phyloP scores from a whole-genome alignment of 768 basidiomycete genomes.

The Suillus paluster region DNA sequence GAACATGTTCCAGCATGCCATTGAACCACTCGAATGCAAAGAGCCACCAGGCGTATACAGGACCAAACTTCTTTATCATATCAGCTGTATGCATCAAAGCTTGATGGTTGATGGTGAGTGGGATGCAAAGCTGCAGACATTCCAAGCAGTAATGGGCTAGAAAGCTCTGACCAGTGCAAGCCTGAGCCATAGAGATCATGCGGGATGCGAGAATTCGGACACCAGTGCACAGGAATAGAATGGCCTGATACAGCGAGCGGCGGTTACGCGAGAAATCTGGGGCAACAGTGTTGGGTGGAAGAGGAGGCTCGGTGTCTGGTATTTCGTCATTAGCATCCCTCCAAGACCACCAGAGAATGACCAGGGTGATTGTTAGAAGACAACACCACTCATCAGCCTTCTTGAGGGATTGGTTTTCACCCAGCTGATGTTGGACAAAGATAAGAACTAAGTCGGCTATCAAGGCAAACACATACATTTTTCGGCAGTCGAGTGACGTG shows the following conservation, averaged over 20 bases:
- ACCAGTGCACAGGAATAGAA: neutral
- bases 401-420: neutral
- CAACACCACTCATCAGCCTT: neutral
- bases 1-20: constrained; percentile 37
- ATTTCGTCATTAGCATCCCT: neutral
- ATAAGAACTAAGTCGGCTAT: too few relatives aligned
- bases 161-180: constrained; percentile 1
- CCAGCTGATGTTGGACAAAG: too few relatives aligned
- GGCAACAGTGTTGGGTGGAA: neutral
- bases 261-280: neutral
- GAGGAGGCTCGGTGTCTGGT: neutral
- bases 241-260: neutral
- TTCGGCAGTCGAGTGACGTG: neutral
- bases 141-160: neutral
- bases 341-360: neutral
- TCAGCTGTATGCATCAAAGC: constrained; percentile 28
- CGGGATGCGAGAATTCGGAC: neutral
- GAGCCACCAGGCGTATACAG: constrained; percentile 40
- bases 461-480: neutral
- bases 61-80: constrained; percentile 32
- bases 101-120: constrained; percentile 33
- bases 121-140: neutral
- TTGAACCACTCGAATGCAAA: constrained; percentile 42
- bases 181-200: neutral
- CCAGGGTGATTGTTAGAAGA: neutral